Percentiles rank a stretch among this genome's conserved stretches.
These are phyloP conservation scores for Trichosanthes cucumerina DNA, from an alignment of 306 rosid genomes.

Conservation along the genomic window DNA sequence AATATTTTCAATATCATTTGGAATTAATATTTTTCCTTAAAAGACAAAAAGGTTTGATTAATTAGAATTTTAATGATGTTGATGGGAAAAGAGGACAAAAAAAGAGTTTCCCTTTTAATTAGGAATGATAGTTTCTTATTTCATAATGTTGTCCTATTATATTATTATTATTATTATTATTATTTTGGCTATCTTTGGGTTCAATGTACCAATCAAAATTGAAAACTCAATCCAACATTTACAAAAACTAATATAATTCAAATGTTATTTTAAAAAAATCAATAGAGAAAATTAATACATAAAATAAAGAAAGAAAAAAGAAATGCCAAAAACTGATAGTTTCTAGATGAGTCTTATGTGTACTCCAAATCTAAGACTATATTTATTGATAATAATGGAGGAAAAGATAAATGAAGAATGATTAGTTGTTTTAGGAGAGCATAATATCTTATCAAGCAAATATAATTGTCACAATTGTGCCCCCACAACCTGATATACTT, in stretches of 20 bases:
- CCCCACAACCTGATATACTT: not conserved
- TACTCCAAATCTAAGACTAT: not conserved
- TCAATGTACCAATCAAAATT: too few relatives aligned
- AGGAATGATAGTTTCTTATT: not conserved
- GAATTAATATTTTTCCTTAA: not conserved
- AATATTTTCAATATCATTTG: not conserved
- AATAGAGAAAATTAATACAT: too few relatives aligned
- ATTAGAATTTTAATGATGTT: not conserved
- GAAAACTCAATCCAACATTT: too few relatives aligned
- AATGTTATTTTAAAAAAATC: too few relatives aligned
- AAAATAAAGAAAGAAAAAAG: not conserved
- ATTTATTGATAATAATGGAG: not conserved
- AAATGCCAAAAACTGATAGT: not conserved
- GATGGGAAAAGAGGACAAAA: not conserved
- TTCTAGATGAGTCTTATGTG: not conserved
- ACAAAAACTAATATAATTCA: too few relatives aligned
- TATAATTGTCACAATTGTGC: not conserved
- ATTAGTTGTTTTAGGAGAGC: not conserved
- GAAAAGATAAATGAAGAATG: not conserved
- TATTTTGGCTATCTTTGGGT: too few relatives aligned
- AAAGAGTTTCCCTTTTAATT: not conserved
- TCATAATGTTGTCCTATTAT: not conserved
- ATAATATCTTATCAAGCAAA: not conserved
- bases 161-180: too few relatives aligned
- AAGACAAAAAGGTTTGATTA: constrained; percentile 1